Evolutionary conservation across 805 yeast species (phyloP), one percentile per base, ranked within the genome.

Genomic region (Metschnikowia lochheadii): DNA sequence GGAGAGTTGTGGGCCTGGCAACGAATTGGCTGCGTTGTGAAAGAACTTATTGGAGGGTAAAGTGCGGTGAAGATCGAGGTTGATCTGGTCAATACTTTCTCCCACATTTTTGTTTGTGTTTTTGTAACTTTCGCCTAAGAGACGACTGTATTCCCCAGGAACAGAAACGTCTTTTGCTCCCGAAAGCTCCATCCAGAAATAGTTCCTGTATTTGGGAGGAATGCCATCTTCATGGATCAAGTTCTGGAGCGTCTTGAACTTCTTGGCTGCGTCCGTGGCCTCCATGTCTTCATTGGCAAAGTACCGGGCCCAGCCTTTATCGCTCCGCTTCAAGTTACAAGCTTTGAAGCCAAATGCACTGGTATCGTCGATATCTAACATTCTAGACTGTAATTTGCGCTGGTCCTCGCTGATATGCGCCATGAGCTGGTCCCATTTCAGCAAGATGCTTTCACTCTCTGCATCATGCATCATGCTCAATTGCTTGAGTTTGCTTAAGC

Each of bases 21-120:
- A 67, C 6, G 72, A 63, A 15, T 75, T 75, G 13, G 60, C 51
- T 35, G 62, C 46, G 50, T 69, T 62, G 52, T 64, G 64, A 65
- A 81, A 81, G 59, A 73, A 79, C 4, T 75, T 72, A 52, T 81
- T 81, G 38, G 72, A 67, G 1, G 84, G 82, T 69, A 81, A 72
- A 0, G 85, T 81, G 34, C 85, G 65, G 55, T 75, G 77, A 31
- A 81, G 60, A 54, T 81, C 85, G 26, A 80, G 63, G 37, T 79
- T 72, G 17, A 81, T 78, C 54, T 81, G 85, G 3, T 68, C 62
- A 14, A 78, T 65, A 8, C 78, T 70, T 6, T 44, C 43, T 18
- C 36, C 40, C 21, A 63, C 50, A 7, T 5, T 21, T 1, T 29
- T 34, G 15, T 48, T 50, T 3, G 44, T 5, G 5, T 48, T 17